These are phyloP conservation scores for Talaromyces sp. DNA, from an alignment of 2,329 filamentous ascomycete species.

Conservation along the genomic window DNA sequence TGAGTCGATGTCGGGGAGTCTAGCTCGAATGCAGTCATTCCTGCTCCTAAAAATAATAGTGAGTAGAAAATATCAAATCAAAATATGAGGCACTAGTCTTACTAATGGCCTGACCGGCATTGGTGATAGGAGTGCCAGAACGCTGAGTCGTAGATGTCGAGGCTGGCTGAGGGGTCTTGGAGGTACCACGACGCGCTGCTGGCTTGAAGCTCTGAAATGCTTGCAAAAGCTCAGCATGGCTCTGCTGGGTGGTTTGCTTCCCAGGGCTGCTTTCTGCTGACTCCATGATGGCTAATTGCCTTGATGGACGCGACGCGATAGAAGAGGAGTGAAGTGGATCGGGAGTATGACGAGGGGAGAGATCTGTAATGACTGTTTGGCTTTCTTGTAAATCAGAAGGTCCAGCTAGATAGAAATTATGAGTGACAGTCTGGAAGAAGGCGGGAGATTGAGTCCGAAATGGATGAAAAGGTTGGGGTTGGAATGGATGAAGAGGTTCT, in stretches of 20 bases:
- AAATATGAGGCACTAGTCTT: not conserved
- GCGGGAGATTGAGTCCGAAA: not conserved
- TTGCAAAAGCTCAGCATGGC: slow-evolving; percentile 3
- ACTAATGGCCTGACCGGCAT: not conserved
- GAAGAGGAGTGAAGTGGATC: too few species aligned
- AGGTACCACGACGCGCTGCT: not conserved
- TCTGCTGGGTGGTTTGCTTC: not conserved
- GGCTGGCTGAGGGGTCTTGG: not conserved
- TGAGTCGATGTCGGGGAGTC: not conserved
- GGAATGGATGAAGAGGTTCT: not conserved
- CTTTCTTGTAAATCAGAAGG: too few species aligned
- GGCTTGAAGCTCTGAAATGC: slow-evolving; percentile 11
- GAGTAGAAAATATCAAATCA: not conserved
- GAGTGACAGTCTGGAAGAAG: not conserved
- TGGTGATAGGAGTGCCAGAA: not conserved
- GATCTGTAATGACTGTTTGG: too few species aligned
- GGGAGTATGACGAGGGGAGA: too few species aligned
- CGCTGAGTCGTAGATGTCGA: not conserved
- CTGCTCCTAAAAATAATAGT: not conserved
- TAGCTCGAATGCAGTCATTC: not conserved
- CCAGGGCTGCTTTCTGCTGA: not conserved
- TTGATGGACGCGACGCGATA: too few species aligned
- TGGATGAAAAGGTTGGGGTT: not conserved
- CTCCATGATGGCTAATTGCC: slow-evolving; percentile 5
- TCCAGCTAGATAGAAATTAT: not conserved